A percentile compares a stretch with the other conserved stretches of the same genome.
These are phyloP conservation scores for Rhizophora apiculata DNA, from an alignment of 345 rosid species.

Conservation along the genomic window DNA sequence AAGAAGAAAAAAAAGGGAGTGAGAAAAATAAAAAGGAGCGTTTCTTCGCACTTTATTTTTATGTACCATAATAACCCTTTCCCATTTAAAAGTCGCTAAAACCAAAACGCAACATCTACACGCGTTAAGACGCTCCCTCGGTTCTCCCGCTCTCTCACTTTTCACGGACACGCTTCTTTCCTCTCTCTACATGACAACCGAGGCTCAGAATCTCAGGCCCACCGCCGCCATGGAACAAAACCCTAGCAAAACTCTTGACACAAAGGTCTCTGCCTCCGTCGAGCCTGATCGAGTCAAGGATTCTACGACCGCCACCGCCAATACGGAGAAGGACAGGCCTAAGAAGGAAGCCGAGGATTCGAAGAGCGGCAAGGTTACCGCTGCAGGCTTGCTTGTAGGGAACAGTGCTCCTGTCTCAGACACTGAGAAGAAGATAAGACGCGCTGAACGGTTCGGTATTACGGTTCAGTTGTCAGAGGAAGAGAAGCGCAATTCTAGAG, in stretches of 20 bases:
- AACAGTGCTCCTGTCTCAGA: slow-evolving; percentile 40
- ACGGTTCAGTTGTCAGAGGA: slow-evolving; percentile 69
- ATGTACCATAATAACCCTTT: too few species aligned
- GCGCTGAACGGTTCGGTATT: slow-evolving; percentile 93
- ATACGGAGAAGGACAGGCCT: background rate
- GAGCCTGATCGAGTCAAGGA: slow-evolving; percentile 34
- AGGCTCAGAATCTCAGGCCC: background rate
- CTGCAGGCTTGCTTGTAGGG: slow-evolving; percentile 26
- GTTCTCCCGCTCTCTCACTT: too few species aligned
- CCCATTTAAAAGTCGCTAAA: too few species aligned
- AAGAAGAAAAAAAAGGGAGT: too few species aligned
- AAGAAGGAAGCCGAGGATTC: slow-evolving; percentile 25
- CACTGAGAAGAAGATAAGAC: slow-evolving; percentile 73
- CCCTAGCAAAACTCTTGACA: slow-evolving; percentile 1
- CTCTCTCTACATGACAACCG: slow-evolving; percentile 6
- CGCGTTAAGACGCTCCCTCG: too few species aligned
- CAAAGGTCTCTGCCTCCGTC: slow-evolving; percentile 4
- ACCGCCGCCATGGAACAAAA: background rate
- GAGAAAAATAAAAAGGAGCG: too few species aligned
- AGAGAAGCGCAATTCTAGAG: slow-evolving; percentile 91
- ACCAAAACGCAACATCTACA: too few species aligned
- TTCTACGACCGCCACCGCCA: slow-evolving; percentile 11
- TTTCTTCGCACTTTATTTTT: too few species aligned
- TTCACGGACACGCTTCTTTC: too few species aligned
- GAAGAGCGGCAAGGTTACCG: slow-evolving; percentile 22